Evolutionary conservation across 2,329 filamentous ascomycete genomes (phyloP).

Genomic region (Paecilomyces variotii): DNA sequence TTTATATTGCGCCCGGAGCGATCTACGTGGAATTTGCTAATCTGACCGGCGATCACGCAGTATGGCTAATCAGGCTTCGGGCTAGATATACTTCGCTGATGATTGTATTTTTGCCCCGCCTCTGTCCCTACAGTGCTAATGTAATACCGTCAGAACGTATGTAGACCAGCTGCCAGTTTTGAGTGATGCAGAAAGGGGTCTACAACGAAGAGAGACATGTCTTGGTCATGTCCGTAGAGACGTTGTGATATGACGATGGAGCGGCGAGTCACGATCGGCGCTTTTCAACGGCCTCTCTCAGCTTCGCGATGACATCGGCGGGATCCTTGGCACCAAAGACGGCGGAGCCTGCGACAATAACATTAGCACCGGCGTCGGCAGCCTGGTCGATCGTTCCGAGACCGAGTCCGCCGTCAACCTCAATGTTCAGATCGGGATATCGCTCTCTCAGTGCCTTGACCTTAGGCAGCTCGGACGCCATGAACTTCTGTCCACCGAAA

Average conservation of each 20-base stretch:
- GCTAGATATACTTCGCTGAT: background rate
- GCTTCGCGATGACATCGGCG: constrained; percentile 70
- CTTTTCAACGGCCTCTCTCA: constrained; percentile 71
- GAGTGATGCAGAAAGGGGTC: background rate
- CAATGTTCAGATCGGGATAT: constrained; percentile 91
- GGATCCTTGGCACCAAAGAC: constrained; percentile 92
- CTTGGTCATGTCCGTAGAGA: background rate
- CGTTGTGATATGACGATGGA: background rate
- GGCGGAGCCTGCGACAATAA: constrained; percentile 93
- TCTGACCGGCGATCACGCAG: background rate
- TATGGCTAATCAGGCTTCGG: background rate
- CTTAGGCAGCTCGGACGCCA: constrained; percentile 91
- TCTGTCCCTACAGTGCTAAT: background rate
- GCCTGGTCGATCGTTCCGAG: constrained; percentile 86
- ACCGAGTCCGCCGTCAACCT: constrained; percentile 89
- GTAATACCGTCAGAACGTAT: background rate
- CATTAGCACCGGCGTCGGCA: constrained; percentile 90
- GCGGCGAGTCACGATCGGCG: constrained; percentile 16
- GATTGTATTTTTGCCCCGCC: background rate
- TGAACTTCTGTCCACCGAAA: constrained; percentile 97
- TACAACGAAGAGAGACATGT: background rate
- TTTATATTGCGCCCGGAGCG: background rate
- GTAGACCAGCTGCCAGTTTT: background rate
- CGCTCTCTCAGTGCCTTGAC: constrained; percentile 71
- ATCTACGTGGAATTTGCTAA: background rate